These are phyloP conservation scores for Cladosporium oxysporum DNA, from an alignment of 2,329 filamentous ascomycete genomes.

Conservation along the genomic window DNA sequence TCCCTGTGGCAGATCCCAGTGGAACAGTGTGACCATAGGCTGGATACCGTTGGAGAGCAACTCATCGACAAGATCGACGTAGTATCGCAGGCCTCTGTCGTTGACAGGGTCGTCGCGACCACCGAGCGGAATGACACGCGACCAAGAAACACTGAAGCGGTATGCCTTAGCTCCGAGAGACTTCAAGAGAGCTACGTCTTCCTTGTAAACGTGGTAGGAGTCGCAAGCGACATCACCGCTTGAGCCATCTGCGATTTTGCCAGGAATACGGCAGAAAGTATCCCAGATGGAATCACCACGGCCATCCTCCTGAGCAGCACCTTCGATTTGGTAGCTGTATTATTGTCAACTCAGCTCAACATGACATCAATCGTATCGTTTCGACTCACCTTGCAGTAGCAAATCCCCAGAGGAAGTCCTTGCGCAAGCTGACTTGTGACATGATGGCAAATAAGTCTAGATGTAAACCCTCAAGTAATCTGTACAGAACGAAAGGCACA, in stretches of 20 bases:
- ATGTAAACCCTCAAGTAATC: background rate
- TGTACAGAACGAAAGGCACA: background rate
- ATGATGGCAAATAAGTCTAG: conserved; percentile 8
- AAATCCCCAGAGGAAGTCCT: conserved; percentile 69
- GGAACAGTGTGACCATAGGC: conserved; percentile 80
- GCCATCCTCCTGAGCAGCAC: conserved; percentile 71
- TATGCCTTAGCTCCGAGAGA: conserved; percentile 71
- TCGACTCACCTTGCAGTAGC: conserved; percentile 61
- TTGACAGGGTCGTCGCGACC: conserved; percentile 82
- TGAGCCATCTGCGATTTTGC: conserved; percentile 78
- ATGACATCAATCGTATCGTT: background rate
- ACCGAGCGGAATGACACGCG: conserved; percentile 81
- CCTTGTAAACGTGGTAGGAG: conserved; percentile 76
- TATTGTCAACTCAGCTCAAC: conserved; percentile 7
- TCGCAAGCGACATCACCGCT: conserved; percentile 80
- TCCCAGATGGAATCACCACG: conserved; percentile 87
- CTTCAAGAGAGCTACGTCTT: conserved; percentile 78
- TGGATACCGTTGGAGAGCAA: conserved; percentile 73
- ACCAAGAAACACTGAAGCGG: conserved; percentile 82
- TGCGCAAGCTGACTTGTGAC: conserved; percentile 25
- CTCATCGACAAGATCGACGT: conserved; percentile 76
- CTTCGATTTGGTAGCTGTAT: conserved; percentile 82
- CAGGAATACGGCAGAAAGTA: conserved; percentile 76
- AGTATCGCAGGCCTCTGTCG: conserved; percentile 73
- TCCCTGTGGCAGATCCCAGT: conserved; percentile 83